phyloP scores from a whole-genome alignment of 352 stramenopile species.

The Stramenopiles sp. region DNA sequence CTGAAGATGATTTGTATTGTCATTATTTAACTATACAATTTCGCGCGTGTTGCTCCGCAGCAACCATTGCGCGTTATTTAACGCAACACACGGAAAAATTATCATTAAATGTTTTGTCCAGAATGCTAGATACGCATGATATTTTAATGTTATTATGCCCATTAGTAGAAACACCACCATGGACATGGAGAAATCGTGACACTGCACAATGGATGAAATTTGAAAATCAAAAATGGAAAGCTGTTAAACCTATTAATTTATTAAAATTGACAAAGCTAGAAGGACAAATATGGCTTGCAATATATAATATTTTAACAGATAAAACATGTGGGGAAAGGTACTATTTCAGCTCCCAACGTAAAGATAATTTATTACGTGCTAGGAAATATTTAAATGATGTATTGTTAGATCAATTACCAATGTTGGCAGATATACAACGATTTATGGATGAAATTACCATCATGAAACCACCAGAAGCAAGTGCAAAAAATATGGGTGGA shows the following conservation, averaged over 20 bases:
- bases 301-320: constrained; percentile 79
- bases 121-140: constrained; percentile 87
- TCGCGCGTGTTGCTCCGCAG: constrained; percentile 47
- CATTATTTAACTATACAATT: constrained; percentile 38
- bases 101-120: constrained; percentile 53
- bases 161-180: constrained; percentile 83
- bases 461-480: constrained; percentile 43
- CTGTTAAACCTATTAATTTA: constrained; percentile 56
- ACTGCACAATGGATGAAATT: constrained; percentile 63
- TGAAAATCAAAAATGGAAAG: constrained; percentile 64
- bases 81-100: constrained; percentile 61
- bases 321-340: constrained; percentile 75
- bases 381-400: constrained; percentile 83
- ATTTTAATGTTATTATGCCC: constrained; percentile 64
- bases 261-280: constrained; percentile 73
- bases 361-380: constrained; percentile 66
- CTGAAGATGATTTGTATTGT: not conserved
- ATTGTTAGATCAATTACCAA: constrained; percentile 75
- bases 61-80: constrained; percentile 65
- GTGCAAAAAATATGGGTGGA: not conserved
- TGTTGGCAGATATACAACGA: constrained; percentile 70
- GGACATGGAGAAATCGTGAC: constrained; percentile 41
- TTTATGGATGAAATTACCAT: constrained; percentile 86
- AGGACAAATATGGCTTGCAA: constrained; percentile 61
- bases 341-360: constrained; percentile 75